Percentiles rank a stretch among this genome's conserved stretches.
Evolutionary conservation across 163 green algal genomes (phyloP).

Genomic region (Chloroidium sp.): DNA sequence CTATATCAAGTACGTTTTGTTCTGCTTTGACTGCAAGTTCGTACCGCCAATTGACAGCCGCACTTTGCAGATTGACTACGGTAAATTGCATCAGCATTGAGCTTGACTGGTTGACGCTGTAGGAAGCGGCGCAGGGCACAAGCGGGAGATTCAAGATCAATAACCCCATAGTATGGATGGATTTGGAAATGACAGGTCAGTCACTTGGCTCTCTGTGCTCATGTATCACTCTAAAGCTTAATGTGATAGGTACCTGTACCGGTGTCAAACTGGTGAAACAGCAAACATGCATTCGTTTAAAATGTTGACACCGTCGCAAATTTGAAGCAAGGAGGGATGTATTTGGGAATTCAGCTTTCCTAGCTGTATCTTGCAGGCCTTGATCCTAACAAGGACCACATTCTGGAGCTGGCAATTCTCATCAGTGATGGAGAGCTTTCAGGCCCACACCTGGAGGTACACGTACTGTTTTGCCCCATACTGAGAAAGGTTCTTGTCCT

Average conservation of each 20-base stretch:
- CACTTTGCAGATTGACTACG: too few species aligned
- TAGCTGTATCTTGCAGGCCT: constrained; percentile 46
- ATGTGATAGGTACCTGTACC: too few species aligned
- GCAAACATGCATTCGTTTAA: neutral
- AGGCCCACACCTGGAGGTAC: constrained; percentile 32
- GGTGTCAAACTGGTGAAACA: neutral
- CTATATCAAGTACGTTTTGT: too few species aligned
- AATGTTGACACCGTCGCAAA: too few species aligned
- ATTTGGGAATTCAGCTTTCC: neutral
- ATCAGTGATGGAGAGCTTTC: constrained; percentile 73
- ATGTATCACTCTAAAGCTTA: too few species aligned
- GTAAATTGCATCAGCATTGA: too few species aligned
- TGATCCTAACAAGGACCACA: constrained; percentile 65
- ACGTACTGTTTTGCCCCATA: too few species aligned
- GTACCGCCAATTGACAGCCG: too few species aligned
- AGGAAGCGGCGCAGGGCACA: neutral
- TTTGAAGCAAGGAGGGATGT: neutral
- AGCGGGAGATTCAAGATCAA: constrained; percentile 11
- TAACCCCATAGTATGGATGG: constrained; percentile 80
- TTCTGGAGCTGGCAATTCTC: constrained; percentile 87
- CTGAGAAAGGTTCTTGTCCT: too few species aligned
- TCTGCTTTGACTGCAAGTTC: too few species aligned
- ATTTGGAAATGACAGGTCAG: constrained; percentile 90
- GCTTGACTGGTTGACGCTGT: neutral
- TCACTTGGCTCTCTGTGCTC: neutral